These are phyloP conservation scores for Eucalyptus lansdowneana DNA, from an alignment of 345 rosid genomes.

Conservation along the genomic window DNA sequence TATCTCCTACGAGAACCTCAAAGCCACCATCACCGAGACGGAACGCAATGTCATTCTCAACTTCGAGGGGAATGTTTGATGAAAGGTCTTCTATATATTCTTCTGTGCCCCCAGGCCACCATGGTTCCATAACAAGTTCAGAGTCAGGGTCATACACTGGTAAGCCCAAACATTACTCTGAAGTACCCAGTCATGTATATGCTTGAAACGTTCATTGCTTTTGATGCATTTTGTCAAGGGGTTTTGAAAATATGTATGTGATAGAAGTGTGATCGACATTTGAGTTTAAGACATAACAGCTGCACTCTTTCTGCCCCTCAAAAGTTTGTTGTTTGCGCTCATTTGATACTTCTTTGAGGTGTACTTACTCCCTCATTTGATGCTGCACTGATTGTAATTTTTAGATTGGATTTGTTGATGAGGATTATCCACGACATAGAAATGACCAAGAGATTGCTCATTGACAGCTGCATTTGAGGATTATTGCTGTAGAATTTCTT, in stretches of 20 bases:
- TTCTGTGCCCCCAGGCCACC: conserved; percentile 13
- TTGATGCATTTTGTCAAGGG: background rate
- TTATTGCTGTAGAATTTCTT: background rate
- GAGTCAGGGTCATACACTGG: conserved; percentile 58
- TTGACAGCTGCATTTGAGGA: background rate
- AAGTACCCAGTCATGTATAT: background rate
- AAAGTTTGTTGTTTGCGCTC: background rate
- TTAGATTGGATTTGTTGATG: background rate
- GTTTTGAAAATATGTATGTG: background rate
- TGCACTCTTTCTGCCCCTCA: background rate
- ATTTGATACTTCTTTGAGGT: background rate
- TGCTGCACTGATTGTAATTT: background rate
- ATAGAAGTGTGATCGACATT: background rate
- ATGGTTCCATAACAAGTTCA: conserved; percentile 29
- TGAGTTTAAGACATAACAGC: background rate
- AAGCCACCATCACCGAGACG: conserved; percentile 78
- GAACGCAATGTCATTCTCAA: conserved; percentile 63
- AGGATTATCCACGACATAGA: background rate
- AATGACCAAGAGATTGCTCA: background rate
- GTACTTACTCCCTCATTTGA: background rate
- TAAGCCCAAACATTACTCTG: conserved; percentile 8
- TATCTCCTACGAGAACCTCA: conserved; percentile 63
- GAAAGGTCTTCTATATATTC: conserved; percentile 54
- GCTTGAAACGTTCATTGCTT: background rate
- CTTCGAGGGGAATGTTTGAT: conserved; percentile 60